phyloP scores from a whole-genome alignment of 129 eudicot genomes.

The Flaveria ramosissima region DNA sequence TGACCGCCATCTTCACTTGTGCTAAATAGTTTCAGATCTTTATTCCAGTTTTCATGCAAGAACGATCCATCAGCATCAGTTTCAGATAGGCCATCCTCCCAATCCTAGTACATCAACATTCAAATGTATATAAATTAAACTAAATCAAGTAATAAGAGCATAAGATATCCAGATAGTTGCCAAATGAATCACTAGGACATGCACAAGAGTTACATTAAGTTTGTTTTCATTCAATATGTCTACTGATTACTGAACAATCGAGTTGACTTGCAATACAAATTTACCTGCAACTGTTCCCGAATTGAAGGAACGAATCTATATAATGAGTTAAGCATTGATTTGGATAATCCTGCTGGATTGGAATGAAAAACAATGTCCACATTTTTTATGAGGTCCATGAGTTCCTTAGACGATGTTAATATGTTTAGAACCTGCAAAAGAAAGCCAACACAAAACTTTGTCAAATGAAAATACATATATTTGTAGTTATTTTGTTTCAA shows the following conservation, averaged over 20 bases:
- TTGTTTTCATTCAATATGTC: neutral
- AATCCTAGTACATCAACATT: constrained; percentile 51
- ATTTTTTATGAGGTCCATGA: constrained; percentile 67
- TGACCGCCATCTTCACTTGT: constrained; percentile 92
- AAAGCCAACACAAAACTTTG: neutral
- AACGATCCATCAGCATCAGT: constrained; percentile 95
- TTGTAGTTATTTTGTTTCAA: neutral
- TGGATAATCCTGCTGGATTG: constrained; percentile 56
- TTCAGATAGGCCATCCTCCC: constrained; percentile 94
- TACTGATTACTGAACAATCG: neutral
- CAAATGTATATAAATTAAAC: constrained; percentile 6
- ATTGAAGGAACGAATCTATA: constrained; percentile 63
- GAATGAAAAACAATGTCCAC: constrained; percentile 74
- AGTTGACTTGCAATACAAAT: constrained; percentile 7
- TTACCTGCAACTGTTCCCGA: constrained; percentile 86
- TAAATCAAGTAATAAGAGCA: neutral
- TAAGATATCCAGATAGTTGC: neutral
- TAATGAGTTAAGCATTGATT: constrained; percentile 50
- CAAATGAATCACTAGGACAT: neutral
- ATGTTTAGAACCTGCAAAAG: constrained; percentile 61
- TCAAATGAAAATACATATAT: constrained; percentile 6
- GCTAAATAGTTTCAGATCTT: constrained; percentile 75
- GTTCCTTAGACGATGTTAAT: constrained; percentile 71
- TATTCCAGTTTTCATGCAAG: constrained; percentile 96
- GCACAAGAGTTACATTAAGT: constrained; percentile 18